Conservation (phyloP, 352 stramenopile genomes). For the Phytophthora sansomeana region DNA sequence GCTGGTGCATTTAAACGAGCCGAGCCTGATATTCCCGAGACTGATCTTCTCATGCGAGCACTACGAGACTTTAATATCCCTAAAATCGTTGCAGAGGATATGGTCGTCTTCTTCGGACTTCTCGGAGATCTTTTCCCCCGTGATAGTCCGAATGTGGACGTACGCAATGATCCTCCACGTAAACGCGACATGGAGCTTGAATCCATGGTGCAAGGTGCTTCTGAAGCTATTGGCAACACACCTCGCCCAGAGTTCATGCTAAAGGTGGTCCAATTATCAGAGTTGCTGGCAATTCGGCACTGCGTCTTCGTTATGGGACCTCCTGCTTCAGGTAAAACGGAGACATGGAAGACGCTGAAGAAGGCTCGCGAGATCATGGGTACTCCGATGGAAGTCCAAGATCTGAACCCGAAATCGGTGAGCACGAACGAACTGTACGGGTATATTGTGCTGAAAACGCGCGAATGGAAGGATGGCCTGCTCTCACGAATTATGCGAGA, state of each 20-base stretch:
- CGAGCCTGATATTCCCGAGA: conserved; percentile 93
- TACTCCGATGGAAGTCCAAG: conserved; percentile 90
- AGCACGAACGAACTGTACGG: conserved; percentile 97
- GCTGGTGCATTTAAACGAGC: conserved; percentile 95
- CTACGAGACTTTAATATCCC: conserved; percentile 97
- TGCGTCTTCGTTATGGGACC: conserved; percentile 98
- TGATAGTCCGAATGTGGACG: conserved; percentile 84
- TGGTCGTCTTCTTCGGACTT: conserved; percentile 96
- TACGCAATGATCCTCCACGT: conserved; percentile 91
- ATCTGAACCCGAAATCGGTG: conserved; percentile 97
- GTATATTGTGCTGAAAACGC: conserved; percentile 95
- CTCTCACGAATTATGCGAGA: conserved; percentile 97
- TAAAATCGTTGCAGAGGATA: conserved; percentile 96
- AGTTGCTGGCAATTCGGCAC: conserved; percentile 95
- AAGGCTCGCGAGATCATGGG: conserved; percentile 91
- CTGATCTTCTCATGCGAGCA: conserved; percentile 95
- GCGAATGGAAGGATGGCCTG: conserved; percentile 97
- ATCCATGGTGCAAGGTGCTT: conserved; percentile 85
- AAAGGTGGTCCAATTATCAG: conserved; percentile 96
- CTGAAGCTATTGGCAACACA: conserved; percentile 83
- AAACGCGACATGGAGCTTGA: conserved; percentile 95
- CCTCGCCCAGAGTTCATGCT: conserved; percentile 90
- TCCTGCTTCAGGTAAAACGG: conserved; percentile 93
- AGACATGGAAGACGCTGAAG: conserved; percentile 95
- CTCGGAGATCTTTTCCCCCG: conserved; percentile 95